Conservation (phyloP, 1,139 yeast genomes). For the Pichia sp. region DNA sequence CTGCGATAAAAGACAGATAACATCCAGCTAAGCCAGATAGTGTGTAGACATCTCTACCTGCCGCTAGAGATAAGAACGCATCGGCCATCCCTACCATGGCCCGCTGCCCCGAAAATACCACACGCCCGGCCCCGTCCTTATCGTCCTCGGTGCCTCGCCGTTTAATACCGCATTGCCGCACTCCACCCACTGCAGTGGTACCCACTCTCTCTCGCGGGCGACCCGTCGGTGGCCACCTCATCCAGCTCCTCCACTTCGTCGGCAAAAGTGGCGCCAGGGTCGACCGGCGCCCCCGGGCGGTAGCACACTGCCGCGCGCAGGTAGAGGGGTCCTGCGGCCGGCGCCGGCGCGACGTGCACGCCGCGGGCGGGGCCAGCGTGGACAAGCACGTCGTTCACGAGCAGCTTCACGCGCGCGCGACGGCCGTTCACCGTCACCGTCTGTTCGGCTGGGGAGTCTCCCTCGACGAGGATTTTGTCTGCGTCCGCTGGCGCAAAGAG, state of each 20-base stretch:
- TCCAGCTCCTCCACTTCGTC: not conserved
- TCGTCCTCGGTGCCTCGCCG: conserved; percentile 33
- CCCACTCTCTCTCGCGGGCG: not conserved
- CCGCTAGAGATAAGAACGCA: not conserved
- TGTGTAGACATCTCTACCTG: not conserved
- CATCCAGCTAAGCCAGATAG: no score
- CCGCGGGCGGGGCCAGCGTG: not conserved
- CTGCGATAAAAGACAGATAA: no score
- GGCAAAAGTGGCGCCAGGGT: not conserved
- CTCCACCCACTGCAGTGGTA: conserved; percentile 4
- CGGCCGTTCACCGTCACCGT: not conserved
- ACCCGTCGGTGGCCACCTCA: not conserved
- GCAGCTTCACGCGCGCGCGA: not conserved
- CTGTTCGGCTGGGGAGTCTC: not conserved
- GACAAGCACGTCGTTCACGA: conserved; percentile 1
- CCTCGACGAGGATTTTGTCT: not conserved
- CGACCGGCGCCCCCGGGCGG: not conserved
- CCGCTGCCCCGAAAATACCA: conserved; percentile 5
- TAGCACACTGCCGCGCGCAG: not conserved
- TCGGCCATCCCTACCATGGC: no score
- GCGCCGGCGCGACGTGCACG: not conserved
- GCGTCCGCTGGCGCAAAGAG: not conserved
- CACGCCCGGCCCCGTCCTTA: conserved; percentile 1
- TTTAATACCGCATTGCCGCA: conserved; percentile 42
- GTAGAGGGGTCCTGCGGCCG: not conserved